Conservation (phyloP, 345 rosid species). For the Salix viminalis region DNA sequence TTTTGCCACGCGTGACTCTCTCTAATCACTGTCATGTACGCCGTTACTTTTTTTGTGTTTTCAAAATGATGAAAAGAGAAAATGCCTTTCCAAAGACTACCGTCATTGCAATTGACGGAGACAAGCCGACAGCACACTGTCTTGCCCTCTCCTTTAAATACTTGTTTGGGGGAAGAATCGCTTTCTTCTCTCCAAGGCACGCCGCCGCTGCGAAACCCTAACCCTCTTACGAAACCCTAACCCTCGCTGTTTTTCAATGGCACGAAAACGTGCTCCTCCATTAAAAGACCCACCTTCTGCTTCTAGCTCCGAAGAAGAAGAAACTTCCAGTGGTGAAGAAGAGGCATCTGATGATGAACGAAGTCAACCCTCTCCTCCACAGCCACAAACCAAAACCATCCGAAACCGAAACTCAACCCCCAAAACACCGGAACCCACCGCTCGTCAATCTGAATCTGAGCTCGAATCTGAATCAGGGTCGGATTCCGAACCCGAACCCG, state of each 20-base stretch:
- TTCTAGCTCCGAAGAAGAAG: slow-evolving; percentile 17
- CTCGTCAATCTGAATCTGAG: background rate
- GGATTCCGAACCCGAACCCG: background rate
- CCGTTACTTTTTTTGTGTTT: background rate
- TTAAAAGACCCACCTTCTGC: slow-evolving; percentile 28
- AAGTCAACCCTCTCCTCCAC: background rate
- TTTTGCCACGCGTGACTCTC: too few species aligned
- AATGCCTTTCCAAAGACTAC: slow-evolving; percentile 4
- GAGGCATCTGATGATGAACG: background rate
- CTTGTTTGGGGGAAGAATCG: too few species aligned
- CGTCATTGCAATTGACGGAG: slow-evolving; percentile 15
- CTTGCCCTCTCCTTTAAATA: too few species aligned
- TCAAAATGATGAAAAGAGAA: slow-evolving; percentile 14
- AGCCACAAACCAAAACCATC: background rate
- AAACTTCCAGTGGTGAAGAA: slow-evolving; percentile 16
- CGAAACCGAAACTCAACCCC: background rate
- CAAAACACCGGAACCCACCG: background rate
- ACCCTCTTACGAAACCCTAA: background rate
- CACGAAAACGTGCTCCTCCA: slow-evolving; percentile 27
- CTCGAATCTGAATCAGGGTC: too few species aligned
- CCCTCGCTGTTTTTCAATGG: slow-evolving; percentile 24
- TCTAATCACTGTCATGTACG: too few species aligned
- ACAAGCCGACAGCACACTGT: slow-evolving; percentile 11
- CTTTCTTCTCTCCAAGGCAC: too few species aligned
- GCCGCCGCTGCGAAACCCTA: background rate